Base-by-base conservation (phyloP, 1,284 basidiomycete genomes). In the Mycosarcoma maydis region DNA sequence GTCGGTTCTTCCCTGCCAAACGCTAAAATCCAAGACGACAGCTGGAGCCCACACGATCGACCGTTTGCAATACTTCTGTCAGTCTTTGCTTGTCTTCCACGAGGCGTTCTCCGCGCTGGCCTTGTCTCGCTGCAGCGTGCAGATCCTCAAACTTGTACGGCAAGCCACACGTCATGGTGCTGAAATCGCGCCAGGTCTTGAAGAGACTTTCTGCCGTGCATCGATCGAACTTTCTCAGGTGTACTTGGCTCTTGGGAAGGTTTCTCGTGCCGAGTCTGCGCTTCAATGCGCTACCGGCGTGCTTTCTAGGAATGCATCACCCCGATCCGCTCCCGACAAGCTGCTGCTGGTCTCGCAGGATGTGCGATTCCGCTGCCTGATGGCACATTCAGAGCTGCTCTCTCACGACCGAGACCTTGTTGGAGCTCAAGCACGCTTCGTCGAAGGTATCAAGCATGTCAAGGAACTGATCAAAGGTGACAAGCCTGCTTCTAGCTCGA, bases 61-160 rank as follows among this genome's bases (percentile, higher is more conserved):
- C 41, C 53, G 58, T 14, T 17, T 53, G 3, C 53, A 54, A 14
- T 61, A 64, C 3, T 62, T 74, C 17, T 75, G 61, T 17, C 54
- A 48, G 11, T 47, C 55, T 6, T 26, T 69, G 17, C 54, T 72
- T 32, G 47, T 46, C 6, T 51, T 57, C 20, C 59, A 57, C 27
- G 72, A 73, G 40, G 54, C 66, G 11, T 59, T 73, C 34, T 53
- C 57, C 3, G 52, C 72, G 6, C 58, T 58, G 16, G 65, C 72
- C 10, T 39, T 73, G 22, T 58, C 64, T 24, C 62, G 45, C 11
- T 56, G 58, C 30, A 60, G 59, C 36, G 55, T 75, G 13, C 55
- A 73, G 17, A 49, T 76, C 13, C 50, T 73, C 41, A 72, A 67
- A 43, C 45, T 51, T 3, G 43, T 73, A n/a, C 55, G 65, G 11